Conservation (phyloP, 768 basidiomycete genomes). For the Pisolithus marmoratus region DNA sequence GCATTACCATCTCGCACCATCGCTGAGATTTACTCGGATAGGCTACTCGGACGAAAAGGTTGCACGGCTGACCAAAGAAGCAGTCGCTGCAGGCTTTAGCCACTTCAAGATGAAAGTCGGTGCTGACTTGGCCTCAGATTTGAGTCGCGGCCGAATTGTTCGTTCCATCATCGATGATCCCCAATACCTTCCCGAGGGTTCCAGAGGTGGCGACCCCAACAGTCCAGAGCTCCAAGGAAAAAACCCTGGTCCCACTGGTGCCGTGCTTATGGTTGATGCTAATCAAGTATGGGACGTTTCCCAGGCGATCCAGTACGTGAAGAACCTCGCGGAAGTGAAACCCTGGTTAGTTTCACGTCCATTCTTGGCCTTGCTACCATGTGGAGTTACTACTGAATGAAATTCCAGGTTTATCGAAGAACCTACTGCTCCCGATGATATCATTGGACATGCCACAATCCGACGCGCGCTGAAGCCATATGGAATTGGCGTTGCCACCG, state of each 20-base stretch:
- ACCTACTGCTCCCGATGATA: conserved; percentile 93
- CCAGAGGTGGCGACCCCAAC: conserved; percentile 52
- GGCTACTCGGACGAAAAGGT: conserved; percentile 94
- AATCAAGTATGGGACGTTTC: conserved; percentile 97
- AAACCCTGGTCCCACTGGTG: conserved; percentile 91
- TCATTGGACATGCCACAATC: conserved; percentile 82
- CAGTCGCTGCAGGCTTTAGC: conserved; percentile 84
- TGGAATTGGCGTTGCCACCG: conserved; percentile 91
- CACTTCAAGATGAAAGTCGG: conserved; percentile 99
- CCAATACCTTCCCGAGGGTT: conserved; percentile 61
- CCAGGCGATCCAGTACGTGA: conserved; percentile 89
- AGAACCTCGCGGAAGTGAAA: conserved; percentile 68
- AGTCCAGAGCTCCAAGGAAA: conserved; percentile 69
- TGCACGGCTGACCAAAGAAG: conserved; percentile 77
- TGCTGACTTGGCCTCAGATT: conserved; percentile 71
- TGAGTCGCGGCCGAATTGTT: conserved; percentile 83
- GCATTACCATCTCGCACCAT: not conserved
- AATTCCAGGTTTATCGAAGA: conserved; percentile 89
- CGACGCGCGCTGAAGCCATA: conserved; percentile 76
- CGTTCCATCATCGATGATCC: conserved; percentile 95
- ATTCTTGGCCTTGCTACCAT: too few species aligned
- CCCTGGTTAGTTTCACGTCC: conserved; percentile 60
- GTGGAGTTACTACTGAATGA: not conserved
- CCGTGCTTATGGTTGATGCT: conserved; percentile 95
- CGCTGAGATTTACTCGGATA: conserved; percentile 18